These are phyloP conservation scores for Iberis amara DNA, from an alignment of 441 rosid species.

Conservation along the genomic window DNA sequence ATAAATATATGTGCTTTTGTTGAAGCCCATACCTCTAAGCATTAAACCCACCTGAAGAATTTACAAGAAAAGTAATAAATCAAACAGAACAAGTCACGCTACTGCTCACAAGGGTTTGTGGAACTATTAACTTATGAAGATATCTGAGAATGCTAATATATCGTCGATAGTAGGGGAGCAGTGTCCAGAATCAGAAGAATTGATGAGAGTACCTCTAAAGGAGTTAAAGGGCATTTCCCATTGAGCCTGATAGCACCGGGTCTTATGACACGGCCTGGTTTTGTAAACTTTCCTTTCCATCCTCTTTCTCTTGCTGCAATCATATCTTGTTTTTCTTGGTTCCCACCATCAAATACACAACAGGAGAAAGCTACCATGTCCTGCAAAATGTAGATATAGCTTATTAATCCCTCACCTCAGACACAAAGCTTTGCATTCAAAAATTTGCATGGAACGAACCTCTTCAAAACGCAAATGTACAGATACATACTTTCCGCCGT, in stretches of 20 bases:
- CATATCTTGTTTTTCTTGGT: conserved; percentile 83
- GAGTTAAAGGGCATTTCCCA: conserved; percentile 97
- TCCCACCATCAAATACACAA: conserved; percentile 95
- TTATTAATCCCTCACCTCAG: background rate
- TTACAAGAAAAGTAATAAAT: conserved; percentile 16
- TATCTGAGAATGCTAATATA: conserved; percentile 17
- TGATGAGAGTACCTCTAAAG: conserved; percentile 69
- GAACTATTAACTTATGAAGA: conserved; percentile 15
- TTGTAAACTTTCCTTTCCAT: conserved; percentile 98
- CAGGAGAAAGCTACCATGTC: conserved; percentile 99
- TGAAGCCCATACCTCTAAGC: conserved; percentile 99
- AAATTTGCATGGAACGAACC: conserved; percentile 43
- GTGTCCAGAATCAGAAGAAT: conserved; percentile 5
- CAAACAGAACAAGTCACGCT: conserved; percentile 14
- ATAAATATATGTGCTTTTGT: conserved; percentile 71
- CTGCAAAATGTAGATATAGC: conserved; percentile 37
- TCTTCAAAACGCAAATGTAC: conserved; percentile 99
- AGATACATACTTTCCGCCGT: conserved; percentile 81
- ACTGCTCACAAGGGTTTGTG: conserved; percentile 16
- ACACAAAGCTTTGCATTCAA: conserved; percentile 15
- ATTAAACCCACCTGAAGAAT: conserved; percentile 79
- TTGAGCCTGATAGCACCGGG: conserved; percentile 96
- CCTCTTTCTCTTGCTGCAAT: conserved; percentile 94
- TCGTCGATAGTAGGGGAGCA: background rate
- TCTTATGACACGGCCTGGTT: conserved; percentile 94